Conservation (phyloP, 1,284 basidiomycete genomes). For the Ustilago shanxiensis region DNA sequence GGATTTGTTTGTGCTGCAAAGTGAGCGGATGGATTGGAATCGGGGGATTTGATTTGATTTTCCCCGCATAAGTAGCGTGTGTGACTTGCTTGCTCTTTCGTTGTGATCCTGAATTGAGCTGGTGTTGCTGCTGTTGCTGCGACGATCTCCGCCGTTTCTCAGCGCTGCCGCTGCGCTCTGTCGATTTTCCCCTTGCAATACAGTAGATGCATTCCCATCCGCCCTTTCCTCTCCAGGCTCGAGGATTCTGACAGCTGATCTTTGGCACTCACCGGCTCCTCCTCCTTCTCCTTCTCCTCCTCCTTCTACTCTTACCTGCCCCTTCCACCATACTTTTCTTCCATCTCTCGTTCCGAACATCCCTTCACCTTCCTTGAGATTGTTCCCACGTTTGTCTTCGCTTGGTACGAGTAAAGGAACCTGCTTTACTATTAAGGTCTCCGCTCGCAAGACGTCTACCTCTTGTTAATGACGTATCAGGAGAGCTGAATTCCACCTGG, state of each 20-base stretch:
- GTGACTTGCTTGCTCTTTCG: too few relatives aligned
- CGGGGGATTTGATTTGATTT: background rate
- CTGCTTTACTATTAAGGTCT: conserved; percentile 29
- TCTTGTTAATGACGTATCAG: too few relatives aligned
- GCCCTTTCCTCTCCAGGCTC: background rate
- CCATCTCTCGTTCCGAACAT: background rate
- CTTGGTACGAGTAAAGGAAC: conserved; percentile 21
- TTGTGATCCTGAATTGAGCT: too few relatives aligned
- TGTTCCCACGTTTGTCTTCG: too few relatives aligned
- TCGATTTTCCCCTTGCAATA: background rate
- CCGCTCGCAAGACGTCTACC: too few relatives aligned
- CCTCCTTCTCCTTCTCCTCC: background rate
- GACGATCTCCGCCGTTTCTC: background rate
- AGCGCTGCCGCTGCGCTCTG: background rate
- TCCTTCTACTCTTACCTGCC: too few relatives aligned
- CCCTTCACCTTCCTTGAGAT: background rate
- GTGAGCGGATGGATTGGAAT: background rate
- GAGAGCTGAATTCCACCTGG: too few relatives aligned
- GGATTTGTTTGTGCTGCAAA: too few relatives aligned
- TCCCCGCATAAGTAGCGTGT: background rate
- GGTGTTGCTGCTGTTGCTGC: too few relatives aligned
- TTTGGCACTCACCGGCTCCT: too few relatives aligned
- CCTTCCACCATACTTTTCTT: background rate
- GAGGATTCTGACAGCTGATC: background rate
- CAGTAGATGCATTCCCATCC: background rate